Evolutionary conservation across 1,139 yeast genomes (phyloP).

Genomic region (Magnusiomyces fungicola): DNA sequence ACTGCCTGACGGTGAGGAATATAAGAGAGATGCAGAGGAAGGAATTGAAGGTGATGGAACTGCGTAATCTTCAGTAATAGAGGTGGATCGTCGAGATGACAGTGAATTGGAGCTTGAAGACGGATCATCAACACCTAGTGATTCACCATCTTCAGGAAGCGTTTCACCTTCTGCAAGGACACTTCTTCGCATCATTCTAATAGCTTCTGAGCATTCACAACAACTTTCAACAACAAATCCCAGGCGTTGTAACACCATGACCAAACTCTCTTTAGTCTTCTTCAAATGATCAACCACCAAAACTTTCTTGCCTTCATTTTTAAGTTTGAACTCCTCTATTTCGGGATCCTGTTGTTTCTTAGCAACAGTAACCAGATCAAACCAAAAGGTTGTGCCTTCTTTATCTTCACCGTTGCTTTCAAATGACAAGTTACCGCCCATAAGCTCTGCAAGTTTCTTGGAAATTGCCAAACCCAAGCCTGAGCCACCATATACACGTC

Average conservation of each 20-base stretch:
- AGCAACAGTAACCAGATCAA: slow-evolving; percentile 33
- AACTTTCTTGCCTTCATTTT: slow-evolving; percentile 26
- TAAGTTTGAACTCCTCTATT: slow-evolving; percentile 20
- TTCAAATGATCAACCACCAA: slow-evolving; percentile 36
- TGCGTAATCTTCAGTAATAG: slow-evolving; percentile 1
- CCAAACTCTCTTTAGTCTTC: slow-evolving; percentile 35
- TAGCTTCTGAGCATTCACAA: slow-evolving; percentile 12
- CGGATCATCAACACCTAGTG: too few species aligned
- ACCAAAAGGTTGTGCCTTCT: slow-evolving; percentile 46
- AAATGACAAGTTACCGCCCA: slow-evolving; percentile 51
- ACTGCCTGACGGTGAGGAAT: neutral
- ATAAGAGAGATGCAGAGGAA: neutral
- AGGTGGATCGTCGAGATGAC: neutral
- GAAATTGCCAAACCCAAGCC: slow-evolving; percentile 56
- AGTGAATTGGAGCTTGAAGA: neutral
- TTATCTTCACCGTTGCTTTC: slow-evolving; percentile 41
- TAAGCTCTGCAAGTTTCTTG: slow-evolving; percentile 48
- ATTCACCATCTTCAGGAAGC: neutral
- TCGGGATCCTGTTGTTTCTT: slow-evolving; percentile 17
- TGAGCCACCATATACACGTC: slow-evolving; percentile 52
- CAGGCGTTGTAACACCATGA: slow-evolving; percentile 28
- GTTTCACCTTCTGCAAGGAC: neutral
- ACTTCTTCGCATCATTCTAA: neutral
- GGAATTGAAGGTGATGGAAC: neutral
- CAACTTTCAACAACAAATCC: slow-evolving; percentile 34